Evolutionary conservation across 2,329 filamentous ascomycete species (phyloP), one percentile per base, ranked within the genome.

Genomic region (Neoarthrinium moseri): DNA sequence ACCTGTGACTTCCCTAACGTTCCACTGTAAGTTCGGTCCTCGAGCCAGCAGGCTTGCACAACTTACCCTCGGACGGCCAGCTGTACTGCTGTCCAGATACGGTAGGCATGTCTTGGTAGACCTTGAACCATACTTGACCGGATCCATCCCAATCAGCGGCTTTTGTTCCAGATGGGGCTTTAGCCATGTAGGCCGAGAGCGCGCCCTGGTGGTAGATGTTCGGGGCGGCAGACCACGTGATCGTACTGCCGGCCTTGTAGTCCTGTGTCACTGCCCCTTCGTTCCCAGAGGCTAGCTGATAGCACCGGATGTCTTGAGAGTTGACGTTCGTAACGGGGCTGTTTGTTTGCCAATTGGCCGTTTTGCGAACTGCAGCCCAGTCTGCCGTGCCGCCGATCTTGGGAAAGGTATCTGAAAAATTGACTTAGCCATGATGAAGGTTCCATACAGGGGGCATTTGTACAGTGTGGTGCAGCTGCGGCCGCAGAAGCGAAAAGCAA

Each of bases 231-330:
- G 61, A 57, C 61, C 72, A 74, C 34, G 63, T 65, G 34, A 75
- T 56, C 36, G 57, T 62, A 17, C 61, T 56, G 8, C 71, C 72
- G 21, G 71, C 71, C 26, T 61, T 57, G 22, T 71, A 59, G 38
- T 54, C 53, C 3, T 66, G 62, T 24, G 64, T 70, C 39, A 62
- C 55, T 6, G 64, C 57, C 1, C 69, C 62, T 20, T 52, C 65
- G 22, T 64, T 67, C 30, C 71, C 70, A 4, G 67, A 54, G 8
- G 58, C 59, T 8, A 69, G 61, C 55, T 77, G 69, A 58, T 74
- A 78, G 65, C 74, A 78, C n/a, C 72, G 72, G 63, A 78, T 74
- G 47, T 71, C 67, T 2, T 66, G 53, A 30, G 70, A 73, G 38
- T 56, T 66, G 23, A 78, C 74, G 49, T 74, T 65, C 4, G 71